Evolutionary conservation across 257 asterid genomes (phyloP).

Genomic region (Solanum peruvianum): DNA sequence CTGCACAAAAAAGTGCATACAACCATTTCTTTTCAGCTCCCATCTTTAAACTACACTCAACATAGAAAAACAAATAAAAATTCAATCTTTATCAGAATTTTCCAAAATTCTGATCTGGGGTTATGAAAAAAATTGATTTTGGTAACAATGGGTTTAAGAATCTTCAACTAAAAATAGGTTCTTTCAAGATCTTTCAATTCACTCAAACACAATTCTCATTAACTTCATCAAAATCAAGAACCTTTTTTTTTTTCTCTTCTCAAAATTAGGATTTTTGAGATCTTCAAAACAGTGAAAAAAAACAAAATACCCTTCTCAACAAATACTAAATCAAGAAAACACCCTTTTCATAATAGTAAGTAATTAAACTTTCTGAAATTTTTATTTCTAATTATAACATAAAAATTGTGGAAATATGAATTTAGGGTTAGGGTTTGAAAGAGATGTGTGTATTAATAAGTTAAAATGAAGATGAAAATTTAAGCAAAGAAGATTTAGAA

Average conservation of each 20-base stretch:
- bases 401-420: not conserved
- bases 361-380: not conserved
- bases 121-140: not conserved
- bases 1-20: conserved; percentile 78
- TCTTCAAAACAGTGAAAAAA: not conserved
- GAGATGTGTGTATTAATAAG: not conserved
- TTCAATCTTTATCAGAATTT: not conserved
- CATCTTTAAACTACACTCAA: not conserved
- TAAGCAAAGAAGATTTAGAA: not conserved
- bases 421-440: not conserved
- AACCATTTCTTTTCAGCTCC: conserved; percentile 97
- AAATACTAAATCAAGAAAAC: not conserved
- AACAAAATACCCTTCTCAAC: not conserved
- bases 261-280: not conserved
- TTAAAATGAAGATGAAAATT: not conserved
- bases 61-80: not conserved
- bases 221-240: not conserved
- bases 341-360: not conserved
- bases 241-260: not conserved
- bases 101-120: not conserved
- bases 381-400: not conserved
- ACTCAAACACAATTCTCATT: not conserved
- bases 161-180: not conserved
- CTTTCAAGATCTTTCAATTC: not conserved
- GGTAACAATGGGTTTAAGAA: not conserved